These are phyloP conservation scores for Eragrostis tef DNA, from an alignment of 202 grass and related monocot genomes.

Conservation along the genomic window DNA sequence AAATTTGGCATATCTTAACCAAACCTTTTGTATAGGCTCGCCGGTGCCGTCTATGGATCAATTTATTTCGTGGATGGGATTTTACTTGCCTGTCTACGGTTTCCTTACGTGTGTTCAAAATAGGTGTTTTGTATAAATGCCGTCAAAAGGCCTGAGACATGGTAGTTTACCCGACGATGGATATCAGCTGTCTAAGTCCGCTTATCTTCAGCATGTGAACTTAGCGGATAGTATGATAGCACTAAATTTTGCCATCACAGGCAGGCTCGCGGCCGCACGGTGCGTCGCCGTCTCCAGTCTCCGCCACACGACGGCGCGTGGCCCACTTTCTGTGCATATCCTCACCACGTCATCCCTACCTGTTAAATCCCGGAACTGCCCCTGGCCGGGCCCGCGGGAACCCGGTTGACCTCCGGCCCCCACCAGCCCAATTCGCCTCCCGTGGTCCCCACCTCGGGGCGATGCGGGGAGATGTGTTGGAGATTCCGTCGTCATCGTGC, in stretches of 20 bases:
- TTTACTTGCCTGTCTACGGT: too few relatives aligned
- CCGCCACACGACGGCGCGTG: background rate
- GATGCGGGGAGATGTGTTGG: too few relatives aligned
- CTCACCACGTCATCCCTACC: background rate
- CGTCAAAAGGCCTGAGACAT: too few relatives aligned
- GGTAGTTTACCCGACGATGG: background rate
- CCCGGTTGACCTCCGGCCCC: slow-evolving; percentile 24
- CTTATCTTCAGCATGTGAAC: background rate
- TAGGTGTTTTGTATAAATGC: too few relatives aligned
- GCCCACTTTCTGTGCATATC: slow-evolving; percentile 14
- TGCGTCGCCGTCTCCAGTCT: background rate
- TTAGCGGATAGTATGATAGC: background rate
- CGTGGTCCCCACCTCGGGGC: background rate
- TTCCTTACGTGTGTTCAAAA: too few relatives aligned
- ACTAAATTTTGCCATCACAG: background rate
- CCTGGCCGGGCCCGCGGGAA: background rate
- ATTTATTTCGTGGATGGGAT: too few relatives aligned
- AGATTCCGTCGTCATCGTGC: slow-evolving; percentile 52
- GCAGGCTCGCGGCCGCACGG: too few relatives aligned
- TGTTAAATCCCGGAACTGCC: background rate
- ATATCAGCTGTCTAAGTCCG: background rate
- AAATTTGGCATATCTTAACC: too few relatives aligned
- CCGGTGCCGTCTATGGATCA: too few relatives aligned
- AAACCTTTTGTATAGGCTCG: too few relatives aligned
- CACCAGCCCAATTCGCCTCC: slow-evolving; percentile 10